These are phyloP conservation scores for Boletus speciosus DNA, from an alignment of 768 basidiomycete species.

Conservation along the genomic window DNA sequence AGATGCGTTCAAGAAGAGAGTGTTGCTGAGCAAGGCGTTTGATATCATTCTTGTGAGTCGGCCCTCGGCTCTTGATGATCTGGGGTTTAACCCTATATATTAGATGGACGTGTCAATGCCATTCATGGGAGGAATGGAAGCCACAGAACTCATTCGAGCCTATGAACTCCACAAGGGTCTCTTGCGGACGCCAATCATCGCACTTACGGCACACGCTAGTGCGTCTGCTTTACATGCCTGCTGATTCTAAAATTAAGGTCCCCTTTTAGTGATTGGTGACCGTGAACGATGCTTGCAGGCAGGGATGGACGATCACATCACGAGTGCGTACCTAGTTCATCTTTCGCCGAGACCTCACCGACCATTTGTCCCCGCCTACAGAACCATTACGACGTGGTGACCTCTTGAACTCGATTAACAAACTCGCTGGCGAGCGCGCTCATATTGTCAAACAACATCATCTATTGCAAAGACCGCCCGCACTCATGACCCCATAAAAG, in stretches of 20 bases:
- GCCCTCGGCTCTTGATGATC: background rate
- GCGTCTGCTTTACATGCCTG: constrained; percentile 33
- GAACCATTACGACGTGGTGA: constrained; percentile 80
- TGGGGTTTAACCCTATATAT: constrained; percentile 1
- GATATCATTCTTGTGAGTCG: constrained; percentile 84
- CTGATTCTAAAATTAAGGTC: constrained; percentile 6
- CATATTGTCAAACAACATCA: constrained; percentile 31
- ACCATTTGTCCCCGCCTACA: constrained; percentile 25
- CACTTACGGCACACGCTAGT: constrained; percentile 97
- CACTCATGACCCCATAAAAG: constrained; percentile 26
- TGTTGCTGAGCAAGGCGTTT: constrained; percentile 69
- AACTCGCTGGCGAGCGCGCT: constrained; percentile 67
- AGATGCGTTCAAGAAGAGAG: constrained; percentile 82
- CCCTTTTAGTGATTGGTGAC: constrained; percentile 76
- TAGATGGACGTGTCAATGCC: constrained; percentile 99
- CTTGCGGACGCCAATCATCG: constrained; percentile 85
- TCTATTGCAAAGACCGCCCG: constrained; percentile 31
- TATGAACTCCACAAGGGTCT: constrained; percentile 75
- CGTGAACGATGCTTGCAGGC: constrained; percentile 71
- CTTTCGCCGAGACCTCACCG: background rate
- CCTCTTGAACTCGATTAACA: constrained; percentile 77
- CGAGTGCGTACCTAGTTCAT: constrained; percentile 48
- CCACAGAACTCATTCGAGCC: constrained; percentile 85
- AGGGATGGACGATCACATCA: constrained; percentile 83
- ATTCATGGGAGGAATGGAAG: constrained; percentile 98